phyloP scores from a whole-genome alignment of 78 protist species.

The Paulinella micropora region DNA sequence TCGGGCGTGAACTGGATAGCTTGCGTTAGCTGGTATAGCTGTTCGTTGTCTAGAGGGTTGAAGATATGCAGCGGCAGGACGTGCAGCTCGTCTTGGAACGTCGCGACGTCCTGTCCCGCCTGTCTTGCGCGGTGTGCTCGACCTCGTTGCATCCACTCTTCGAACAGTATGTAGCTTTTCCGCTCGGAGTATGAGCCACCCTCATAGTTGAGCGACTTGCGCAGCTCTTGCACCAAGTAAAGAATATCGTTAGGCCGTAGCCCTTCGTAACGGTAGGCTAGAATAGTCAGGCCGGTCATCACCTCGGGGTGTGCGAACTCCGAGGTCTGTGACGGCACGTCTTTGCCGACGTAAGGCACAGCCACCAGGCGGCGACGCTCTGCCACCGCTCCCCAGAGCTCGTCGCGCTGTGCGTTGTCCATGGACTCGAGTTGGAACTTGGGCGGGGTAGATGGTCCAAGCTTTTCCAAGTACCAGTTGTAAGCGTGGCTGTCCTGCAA shows the following conservation, averaged over 20 bases:
- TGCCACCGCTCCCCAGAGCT: neutral
- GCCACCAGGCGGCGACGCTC: conserved; percentile 15
- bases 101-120: neutral
- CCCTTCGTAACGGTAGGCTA: conserved; percentile 18
- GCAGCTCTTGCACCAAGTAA: neutral
- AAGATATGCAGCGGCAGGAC: conserved; percentile 5
- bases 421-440: too few relatives aligned
- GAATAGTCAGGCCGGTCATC: conserved; percentile 18
- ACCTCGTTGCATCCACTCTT: neutral
- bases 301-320: conserved; percentile 34
- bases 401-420: neutral
- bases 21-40: neutral
- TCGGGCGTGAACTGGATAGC: conserved; percentile 3
- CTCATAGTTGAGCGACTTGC: conserved; percentile 8
- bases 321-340: conserved; percentile 17
- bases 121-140: neutral
- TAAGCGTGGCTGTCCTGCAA: neutral
- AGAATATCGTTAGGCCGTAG: conserved; percentile 19
- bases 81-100: neutral
- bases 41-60: neutral
- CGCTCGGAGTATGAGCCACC: conserved; percentile 25
- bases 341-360: conserved; percentile 28
- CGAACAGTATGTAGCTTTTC: neutral
- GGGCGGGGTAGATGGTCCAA: too few relatives aligned
- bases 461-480: too few relatives aligned